Conservation (phyloP, 495 filamentous ascomycete species). For the Annulohypoxylon moriforme region DNA sequence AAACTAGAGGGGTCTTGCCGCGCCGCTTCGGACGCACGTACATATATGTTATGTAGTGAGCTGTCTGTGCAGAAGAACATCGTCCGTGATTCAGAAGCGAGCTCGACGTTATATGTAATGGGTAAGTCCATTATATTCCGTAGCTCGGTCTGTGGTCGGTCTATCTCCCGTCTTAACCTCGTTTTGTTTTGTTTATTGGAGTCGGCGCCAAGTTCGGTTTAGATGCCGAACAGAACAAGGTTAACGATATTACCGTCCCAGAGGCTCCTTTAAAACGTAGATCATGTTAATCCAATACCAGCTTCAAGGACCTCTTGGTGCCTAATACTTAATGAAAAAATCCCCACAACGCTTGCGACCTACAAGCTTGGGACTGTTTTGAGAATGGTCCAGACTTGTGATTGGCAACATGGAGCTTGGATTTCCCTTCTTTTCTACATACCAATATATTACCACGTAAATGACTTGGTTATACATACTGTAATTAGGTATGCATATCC, state of each 20-base stretch:
- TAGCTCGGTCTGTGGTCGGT: neutral
- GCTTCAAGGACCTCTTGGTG: conserved; percentile 27
- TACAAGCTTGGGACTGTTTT: conserved; percentile 29
- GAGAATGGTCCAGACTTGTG: conserved; percentile 39
- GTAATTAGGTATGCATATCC: conserved; percentile 30
- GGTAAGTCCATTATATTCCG: neutral
- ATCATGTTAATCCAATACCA: conserved; percentile 38
- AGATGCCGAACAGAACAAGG: conserved; percentile 33
- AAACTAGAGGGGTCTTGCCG: conserved; percentile 15
- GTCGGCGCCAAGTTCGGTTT: conserved; percentile 20
- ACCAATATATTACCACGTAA: neutral
- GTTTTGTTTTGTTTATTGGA: conserved; percentile 12
- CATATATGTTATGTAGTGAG: conserved; percentile 4
- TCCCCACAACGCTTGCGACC: conserved; percentile 44
- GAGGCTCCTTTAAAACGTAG: conserved; percentile 28
- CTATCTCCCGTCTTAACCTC: neutral
- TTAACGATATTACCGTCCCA: conserved; percentile 40
- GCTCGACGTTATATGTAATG: neutral
- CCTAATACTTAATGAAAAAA: conserved; percentile 35
- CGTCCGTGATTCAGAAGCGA: neutral
- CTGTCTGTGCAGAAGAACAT: conserved; percentile 8
- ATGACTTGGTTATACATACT: conserved; percentile 1
- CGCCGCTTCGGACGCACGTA: conserved; percentile 12
- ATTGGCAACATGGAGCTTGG: conserved; percentile 30
- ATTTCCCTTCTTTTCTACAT: conserved; percentile 1